These are phyloP conservation scores for Xylaria hypoxylon DNA, from an alignment of 2,329 filamentous ascomycete genomes.

Conservation along the genomic window DNA sequence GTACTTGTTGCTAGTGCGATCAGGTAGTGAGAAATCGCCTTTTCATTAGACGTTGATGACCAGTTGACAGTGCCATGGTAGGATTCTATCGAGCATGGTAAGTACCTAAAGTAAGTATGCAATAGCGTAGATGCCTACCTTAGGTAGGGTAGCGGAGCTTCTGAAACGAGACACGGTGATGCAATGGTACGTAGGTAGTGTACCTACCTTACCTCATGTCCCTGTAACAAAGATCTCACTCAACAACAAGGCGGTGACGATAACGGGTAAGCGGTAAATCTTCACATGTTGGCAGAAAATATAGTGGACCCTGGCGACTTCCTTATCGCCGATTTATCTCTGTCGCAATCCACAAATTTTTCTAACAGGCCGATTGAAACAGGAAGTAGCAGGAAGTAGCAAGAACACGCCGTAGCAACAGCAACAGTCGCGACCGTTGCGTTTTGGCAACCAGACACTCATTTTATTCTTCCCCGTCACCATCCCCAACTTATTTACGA, in stretches of 20 bases:
- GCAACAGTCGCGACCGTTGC: constrained; percentile 23
- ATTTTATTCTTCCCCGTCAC: background rate
- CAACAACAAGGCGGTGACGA: background rate
- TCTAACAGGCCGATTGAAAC: constrained; percentile 15
- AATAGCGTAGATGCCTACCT: no score
- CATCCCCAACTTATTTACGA: background rate
- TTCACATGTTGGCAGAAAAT: constrained; percentile 28
- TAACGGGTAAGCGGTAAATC: constrained; percentile 25
- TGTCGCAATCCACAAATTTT: constrained; percentile 38
- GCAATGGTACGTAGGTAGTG: no score
- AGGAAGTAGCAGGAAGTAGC: background rate
- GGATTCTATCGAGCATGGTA: no score
- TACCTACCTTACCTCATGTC: no score
- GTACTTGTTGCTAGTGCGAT: background rate
- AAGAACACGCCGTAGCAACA: constrained; percentile 8
- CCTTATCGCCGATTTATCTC: constrained; percentile 35
- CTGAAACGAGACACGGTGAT: no score
- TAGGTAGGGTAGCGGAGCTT: background rate
- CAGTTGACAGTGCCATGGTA: background rate
- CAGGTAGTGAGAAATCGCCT: no score
- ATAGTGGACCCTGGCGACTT: constrained; percentile 16
- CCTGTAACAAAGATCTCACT: no score
- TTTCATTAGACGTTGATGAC: background rate
- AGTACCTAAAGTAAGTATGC: no score
- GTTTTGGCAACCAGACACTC: constrained; percentile 8